Base-by-base conservation (phyloP, 441 rosid genomes). In the Viola pubescens region DNA sequence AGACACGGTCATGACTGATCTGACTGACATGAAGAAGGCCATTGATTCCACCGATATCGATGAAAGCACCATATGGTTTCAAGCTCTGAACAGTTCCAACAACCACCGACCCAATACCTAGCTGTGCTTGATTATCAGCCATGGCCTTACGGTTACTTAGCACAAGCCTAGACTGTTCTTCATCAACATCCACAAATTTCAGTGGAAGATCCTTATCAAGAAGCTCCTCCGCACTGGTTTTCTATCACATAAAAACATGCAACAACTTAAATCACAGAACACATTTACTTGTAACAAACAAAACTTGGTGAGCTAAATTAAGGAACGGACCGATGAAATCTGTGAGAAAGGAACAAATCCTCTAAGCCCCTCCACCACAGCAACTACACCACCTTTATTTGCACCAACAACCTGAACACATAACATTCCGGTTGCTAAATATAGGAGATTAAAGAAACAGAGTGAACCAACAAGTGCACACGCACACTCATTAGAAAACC, bases 21-120 rank as follows among this genome's bases (percentile, higher is more conserved):
- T 89, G 95, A 69, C 97, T 94, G 66, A 94, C 96, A 54, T 90
- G 97, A 62, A 94, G 99, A 74, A 94, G 97, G 65, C 96, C 97
- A 13, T 84, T 90, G 65, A 94, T 88, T 66, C 96, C 97, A 8
- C 99, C 97, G 69, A 94, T 94, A 73, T 94, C 98, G 16, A 94
- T 85, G 75, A 94, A 94, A 57, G 98, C 97, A 70, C 98, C 95
- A 68, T 88, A 94, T 7, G 97, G 97, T 78, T 94, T 94, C 75
- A 94, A 84, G 74, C 96, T 94, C 82, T 89, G 94, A 68, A 94
- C 95, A 50, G 88, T 80, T 66, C 97, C 98, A 4, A 74, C 70
- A 48, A 87, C 98, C 69, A 94, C 97, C 42, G 94, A 89, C 61
- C 98, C 97, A 44, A 94, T 94, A 60, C 98, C 96, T 52, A 94